phyloP scores from a whole-genome alignment of 257 asterid species.

The Voacanga thouarsii region DNA sequence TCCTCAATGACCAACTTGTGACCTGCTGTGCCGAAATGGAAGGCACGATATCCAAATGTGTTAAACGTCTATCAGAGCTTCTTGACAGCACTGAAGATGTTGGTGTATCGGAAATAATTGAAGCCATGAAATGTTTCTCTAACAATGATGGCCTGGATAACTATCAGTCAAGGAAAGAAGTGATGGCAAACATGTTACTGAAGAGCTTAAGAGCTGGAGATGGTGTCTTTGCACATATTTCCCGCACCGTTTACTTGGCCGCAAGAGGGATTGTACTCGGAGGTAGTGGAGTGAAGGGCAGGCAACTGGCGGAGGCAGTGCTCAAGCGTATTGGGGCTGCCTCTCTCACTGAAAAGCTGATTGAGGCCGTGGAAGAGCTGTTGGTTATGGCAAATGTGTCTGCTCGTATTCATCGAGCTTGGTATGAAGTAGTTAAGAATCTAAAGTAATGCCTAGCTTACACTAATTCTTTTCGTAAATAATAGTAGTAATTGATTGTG shows the following conservation, averaged over 20 bases:
- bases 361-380: slow-evolving; percentile 44
- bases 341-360: slow-evolving; percentile 41
- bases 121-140: slow-evolving; percentile 26
- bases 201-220: slow-evolving; percentile 75
- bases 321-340: slow-evolving; percentile 68
- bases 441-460: not conserved
- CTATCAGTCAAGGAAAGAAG: slow-evolving; percentile 46
- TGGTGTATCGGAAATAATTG: slow-evolving; percentile 55
- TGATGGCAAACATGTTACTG: slow-evolving; percentile 66
- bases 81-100: slow-evolving; percentile 54
- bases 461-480: not conserved
- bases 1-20: slow-evolving; percentile 47
- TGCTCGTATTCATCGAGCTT: slow-evolving; percentile 63
- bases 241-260: slow-evolving; percentile 58
- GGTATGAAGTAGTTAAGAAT: slow-evolving; percentile 41
- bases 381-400: slow-evolving; percentile 56
- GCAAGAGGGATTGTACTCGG: slow-evolving; percentile 64
- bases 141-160: slow-evolving; percentile 20
- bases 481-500: not conserved
- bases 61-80: slow-evolving; percentile 45
- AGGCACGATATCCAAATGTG: slow-evolving; percentile 36
- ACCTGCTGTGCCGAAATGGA: slow-evolving; percentile 54
- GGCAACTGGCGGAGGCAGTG: slow-evolving; percentile 47
- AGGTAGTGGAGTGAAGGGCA: slow-evolving; percentile 49
- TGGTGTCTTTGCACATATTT: slow-evolving; percentile 47